phyloP scores from a whole-genome alignment of 192 early-diverging fungal genomes.

The Gigaspora rosea region DNA sequence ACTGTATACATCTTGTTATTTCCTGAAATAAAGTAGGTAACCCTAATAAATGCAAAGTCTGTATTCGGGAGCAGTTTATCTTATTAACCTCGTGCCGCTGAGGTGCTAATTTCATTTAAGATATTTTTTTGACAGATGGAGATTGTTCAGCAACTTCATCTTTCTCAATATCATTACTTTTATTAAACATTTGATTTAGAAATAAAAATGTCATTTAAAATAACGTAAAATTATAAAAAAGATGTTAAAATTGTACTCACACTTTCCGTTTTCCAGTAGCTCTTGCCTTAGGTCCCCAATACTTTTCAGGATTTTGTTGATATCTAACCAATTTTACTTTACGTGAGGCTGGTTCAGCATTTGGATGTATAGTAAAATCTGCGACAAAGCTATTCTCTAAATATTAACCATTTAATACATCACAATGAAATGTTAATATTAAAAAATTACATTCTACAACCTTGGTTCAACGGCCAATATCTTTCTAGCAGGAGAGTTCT shows the following conservation, averaged over 20 bases:
- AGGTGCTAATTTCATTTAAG: too few species aligned
- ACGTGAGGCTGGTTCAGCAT: slow-evolving; percentile 74
- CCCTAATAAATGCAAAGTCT: too few species aligned
- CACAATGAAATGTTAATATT: background rate
- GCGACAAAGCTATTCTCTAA: slow-evolving; percentile 52
- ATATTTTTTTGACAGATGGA: background rate
- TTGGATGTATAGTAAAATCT: slow-evolving; percentile 74
- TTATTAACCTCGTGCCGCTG: too few species aligned
- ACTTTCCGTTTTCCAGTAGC: slow-evolving; percentile 52
- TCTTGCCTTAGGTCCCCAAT: slow-evolving; percentile 97
- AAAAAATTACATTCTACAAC: slow-evolving; percentile 9
- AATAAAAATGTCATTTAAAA: background rate
- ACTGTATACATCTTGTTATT: too few species aligned
- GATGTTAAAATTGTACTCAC: slow-evolving; percentile 30
- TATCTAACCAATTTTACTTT: slow-evolving; percentile 86
- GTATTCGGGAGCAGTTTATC: too few species aligned
- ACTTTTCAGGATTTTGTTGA: slow-evolving; percentile 92
- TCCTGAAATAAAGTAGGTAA: too few species aligned
- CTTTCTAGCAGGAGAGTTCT: slow-evolving; percentile 64
- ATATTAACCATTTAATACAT: background rate
- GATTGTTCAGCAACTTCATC: background rate
- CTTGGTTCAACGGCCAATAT: slow-evolving; percentile 62
- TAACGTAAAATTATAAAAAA: too few species aligned
- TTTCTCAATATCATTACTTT: background rate
- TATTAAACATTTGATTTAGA: background rate